A percentile compares a stretch with the other conserved stretches of the same genome.
Conservation (phyloP, 1,139 yeast species). For the Dujonia santamariae region DNA sequence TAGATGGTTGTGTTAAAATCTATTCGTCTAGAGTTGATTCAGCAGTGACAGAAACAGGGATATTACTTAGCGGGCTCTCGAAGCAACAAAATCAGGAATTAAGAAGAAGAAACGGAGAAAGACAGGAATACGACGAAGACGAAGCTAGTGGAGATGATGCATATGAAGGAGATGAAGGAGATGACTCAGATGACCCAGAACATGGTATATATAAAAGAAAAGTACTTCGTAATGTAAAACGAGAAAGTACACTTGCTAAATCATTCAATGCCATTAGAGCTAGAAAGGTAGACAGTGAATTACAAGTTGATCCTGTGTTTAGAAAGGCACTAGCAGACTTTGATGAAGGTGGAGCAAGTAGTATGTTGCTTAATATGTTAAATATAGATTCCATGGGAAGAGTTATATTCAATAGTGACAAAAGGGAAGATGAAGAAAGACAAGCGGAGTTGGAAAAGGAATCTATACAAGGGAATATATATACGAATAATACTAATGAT, state of each 20-base stretch:
- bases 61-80: conserved; percentile 61
- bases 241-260: conserved; percentile 5
- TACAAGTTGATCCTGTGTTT: conserved; percentile 11
- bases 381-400: conserved; percentile 7
- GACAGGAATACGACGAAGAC: conserved; percentile 17
- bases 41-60: conserved; percentile 76
- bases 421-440: not conserved
- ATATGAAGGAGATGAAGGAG: conserved; percentile 15
- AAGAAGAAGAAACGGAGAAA: conserved; percentile 13
- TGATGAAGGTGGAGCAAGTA: conserved; percentile 10
- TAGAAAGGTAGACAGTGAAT: conserved; percentile 6
- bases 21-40: conserved; percentile 82
- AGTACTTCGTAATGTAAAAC: not conserved
- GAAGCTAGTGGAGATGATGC: conserved; percentile 14
- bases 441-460: conserved; percentile 15
- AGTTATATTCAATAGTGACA: conserved; percentile 8
- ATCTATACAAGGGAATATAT: not conserved
- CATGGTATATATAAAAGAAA: not conserved
- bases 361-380: conserved; percentile 9
- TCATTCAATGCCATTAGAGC: conserved; percentile 7
- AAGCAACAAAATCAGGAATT: conserved; percentile 11
- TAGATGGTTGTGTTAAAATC: conserved; percentile 84
- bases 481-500: conserved; percentile 6
- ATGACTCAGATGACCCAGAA: conserved; percentile 22
- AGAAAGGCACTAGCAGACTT: conserved; percentile 9